Evolutionary conservation across 345 rosid genomes (phyloP).

Genomic region (Mallotus nudiflorus): DNA sequence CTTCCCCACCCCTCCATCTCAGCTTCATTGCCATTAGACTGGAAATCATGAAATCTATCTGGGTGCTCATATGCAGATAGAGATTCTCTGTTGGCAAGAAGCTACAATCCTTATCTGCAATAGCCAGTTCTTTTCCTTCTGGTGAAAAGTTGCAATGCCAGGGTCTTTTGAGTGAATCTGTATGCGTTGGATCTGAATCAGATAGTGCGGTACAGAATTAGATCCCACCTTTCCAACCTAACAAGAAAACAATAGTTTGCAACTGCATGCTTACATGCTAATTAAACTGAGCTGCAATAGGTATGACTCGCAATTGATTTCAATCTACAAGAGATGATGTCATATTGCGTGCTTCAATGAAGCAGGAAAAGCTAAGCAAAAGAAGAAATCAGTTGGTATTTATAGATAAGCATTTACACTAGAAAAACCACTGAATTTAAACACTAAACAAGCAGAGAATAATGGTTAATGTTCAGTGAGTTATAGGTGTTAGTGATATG

Average conservation of each 20-base stretch:
- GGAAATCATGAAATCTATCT: not conserved
- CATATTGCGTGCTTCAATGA: not conserved
- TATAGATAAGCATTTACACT: not conserved
- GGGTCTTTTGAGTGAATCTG: conserved; percentile 7
- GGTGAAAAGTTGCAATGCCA: conserved; percentile 12
- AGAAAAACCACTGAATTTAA: not conserved
- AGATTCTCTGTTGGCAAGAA: not conserved
- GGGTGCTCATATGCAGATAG: not conserved
- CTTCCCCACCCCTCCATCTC: conserved; percentile 4
- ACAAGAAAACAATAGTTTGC: conserved; percentile 1
- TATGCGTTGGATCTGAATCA: conserved; percentile 31
- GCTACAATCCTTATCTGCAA: not conserved
- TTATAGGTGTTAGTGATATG: no score
- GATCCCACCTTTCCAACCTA: conserved; percentile 35
- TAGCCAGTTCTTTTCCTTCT: not conserved
- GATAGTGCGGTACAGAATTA: conserved; percentile 45
- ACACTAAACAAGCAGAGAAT: not conserved
- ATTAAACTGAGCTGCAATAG: conserved; percentile 21
- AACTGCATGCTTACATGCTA: not conserved
- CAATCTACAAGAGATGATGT: not conserved
- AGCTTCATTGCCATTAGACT: not conserved
- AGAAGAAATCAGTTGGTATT: not conserved
- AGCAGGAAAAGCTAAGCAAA: not conserved
- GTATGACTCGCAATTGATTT: conserved; percentile 16
- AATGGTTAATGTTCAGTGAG: not conserved